Evolutionary conservation across 371 early-diverging fungal species (phyloP).

Genomic region (Apophysomyces sp.): DNA sequence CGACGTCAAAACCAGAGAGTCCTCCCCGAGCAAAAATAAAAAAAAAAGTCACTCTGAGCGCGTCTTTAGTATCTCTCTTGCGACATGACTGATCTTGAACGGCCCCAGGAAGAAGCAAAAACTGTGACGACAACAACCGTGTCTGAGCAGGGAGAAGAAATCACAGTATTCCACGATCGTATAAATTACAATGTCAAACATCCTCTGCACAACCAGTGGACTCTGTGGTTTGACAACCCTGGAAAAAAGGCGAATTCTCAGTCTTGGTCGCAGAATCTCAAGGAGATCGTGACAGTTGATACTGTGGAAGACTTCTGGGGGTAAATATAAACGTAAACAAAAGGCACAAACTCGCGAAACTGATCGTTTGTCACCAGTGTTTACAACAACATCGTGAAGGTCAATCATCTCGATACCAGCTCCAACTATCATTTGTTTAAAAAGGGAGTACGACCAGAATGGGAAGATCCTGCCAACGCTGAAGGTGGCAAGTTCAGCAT

Average conservation of each 20-base stretch:
- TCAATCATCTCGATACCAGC: slow-evolving; percentile 75
- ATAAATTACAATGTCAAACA: slow-evolving; percentile 86
- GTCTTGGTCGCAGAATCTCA: slow-evolving; percentile 90
- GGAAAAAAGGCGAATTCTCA: slow-evolving; percentile 72
- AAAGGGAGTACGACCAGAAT: slow-evolving; percentile 96
- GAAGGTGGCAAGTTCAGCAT: slow-evolving; percentile 97
- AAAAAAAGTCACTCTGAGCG: not conserved
- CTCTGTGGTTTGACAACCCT: slow-evolving; percentile 94
- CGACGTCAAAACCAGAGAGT: too few relatives aligned
- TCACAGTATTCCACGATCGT: slow-evolving; percentile 38
- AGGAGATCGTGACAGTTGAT: slow-evolving; percentile 82
- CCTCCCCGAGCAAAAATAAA: not conserved
- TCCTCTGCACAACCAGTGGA: slow-evolving; percentile 89
- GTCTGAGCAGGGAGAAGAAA: not conserved
- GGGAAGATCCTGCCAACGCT: slow-evolving; percentile 98
- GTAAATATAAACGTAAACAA: slow-evolving; percentile 29
- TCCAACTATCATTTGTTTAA: slow-evolving; percentile 98
- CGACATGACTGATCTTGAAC: not conserved
- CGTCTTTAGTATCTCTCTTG: not conserved
- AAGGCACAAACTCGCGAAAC: not conserved
- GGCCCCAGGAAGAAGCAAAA: not conserved
- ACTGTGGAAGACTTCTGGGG: slow-evolving; percentile 99
- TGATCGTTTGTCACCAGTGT: slow-evolving; percentile 48
- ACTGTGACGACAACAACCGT: not conserved
- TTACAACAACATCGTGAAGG: slow-evolving; percentile 85